Base-by-base conservation (phyloP, 441 rosid genomes). In the Gossypium schwendimanii region DNA sequence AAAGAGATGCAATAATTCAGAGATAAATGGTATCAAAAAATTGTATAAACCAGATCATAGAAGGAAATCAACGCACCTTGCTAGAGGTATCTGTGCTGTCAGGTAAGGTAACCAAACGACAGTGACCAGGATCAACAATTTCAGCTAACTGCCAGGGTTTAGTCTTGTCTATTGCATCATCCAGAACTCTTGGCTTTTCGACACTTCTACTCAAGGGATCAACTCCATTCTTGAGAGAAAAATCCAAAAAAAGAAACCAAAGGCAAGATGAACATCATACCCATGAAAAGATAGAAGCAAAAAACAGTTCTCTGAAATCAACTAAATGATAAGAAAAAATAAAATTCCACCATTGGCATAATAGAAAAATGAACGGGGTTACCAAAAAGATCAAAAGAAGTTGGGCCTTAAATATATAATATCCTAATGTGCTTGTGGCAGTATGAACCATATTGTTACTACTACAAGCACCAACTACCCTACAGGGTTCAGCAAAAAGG, bases 81-180 rank as follows among this genome's bases (percentile, higher is more conserved):
- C 87, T 84, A 73, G 96, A 90, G 76, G 86, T 71, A 72, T 87
- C 95, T 49, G 87, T 47, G 79, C 71, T 87, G 54, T 88, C 94
- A 36, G 94, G 89, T 75, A 91, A 80, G 28, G 87, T 79, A 77
- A 82, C 87, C 63, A 86, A 72, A 57, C 86, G 87, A 69, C 94
- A 93, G 62, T 86, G 94, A 41, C 65, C 72, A 65, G 87, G 76
- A 26, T 91, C 88, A 76, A 83, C 72, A 66, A 93, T 89, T 84
- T 91, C 97, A 62, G 84, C 75, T 77, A 89, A 82, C 67, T 84
- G 91, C 92, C 92, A 89, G 31, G 97, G 80, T 79, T 85, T 89
- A 70, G 86, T 63, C 82, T 87, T 91, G 55, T 91, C 96, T 14
- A 65, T 76, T 41, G 77, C 75, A 49, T 88, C 96, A 23, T 91